Evolutionary conservation across 441 rosid genomes (phyloP).

Genomic region (Erodium texanum): DNA sequence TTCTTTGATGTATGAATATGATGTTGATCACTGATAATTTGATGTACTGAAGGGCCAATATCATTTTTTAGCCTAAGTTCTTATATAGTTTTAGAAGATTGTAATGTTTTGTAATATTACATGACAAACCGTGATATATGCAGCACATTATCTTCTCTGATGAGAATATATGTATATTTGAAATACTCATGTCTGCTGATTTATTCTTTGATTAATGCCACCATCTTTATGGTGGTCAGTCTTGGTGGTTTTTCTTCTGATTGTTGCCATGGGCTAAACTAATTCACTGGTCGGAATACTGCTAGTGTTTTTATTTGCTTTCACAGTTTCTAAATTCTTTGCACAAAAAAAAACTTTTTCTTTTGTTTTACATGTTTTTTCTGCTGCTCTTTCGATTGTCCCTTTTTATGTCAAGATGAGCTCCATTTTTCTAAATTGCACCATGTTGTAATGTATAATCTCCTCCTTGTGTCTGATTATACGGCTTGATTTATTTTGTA

Average conservation of each 20-base stretch:
- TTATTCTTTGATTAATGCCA: neutral
- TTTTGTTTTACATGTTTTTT: too few species aligned
- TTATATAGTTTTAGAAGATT: too few species aligned
- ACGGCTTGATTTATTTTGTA: slow-evolving; percentile 19
- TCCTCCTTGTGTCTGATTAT: slow-evolving; percentile 5
- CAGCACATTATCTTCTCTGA: too few species aligned
- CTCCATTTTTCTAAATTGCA: neutral
- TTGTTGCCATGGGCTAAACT: neutral
- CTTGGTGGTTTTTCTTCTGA: neutral
- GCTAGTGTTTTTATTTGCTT: neutral
- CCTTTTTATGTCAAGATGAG: neutral
- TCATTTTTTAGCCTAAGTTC: too few species aligned
- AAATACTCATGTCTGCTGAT: too few species aligned
- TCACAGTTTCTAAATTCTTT: neutral
- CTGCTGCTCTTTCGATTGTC: too few species aligned
- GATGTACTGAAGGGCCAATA: too few species aligned
- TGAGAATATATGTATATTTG: too few species aligned
- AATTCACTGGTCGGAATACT: neutral
- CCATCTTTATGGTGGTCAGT: neutral
- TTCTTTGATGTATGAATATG: neutral
- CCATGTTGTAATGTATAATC: neutral
- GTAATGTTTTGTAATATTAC: too few species aligned
- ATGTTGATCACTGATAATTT: too few species aligned
- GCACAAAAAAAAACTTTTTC: neutral
- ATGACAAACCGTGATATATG: too few species aligned